Evolutionary conservation across 352 stramenopile species (phyloP).

Genomic region (Globisporangium carolinianum): DNA sequence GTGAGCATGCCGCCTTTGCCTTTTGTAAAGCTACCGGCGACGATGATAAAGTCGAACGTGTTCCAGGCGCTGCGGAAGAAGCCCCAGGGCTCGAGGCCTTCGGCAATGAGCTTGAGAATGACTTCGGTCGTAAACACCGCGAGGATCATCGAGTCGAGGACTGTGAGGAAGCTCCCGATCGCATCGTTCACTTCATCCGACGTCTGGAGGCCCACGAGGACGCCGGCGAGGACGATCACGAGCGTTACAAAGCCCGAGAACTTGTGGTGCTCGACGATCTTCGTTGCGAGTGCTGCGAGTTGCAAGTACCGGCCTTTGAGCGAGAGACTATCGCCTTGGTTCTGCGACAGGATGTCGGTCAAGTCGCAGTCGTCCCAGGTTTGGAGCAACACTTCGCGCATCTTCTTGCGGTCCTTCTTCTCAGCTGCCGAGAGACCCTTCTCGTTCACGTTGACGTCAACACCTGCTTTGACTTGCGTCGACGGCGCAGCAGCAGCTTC

Average conservation of each 20-base stretch:
- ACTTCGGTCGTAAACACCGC: slow-evolving; percentile 74
- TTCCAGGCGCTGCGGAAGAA: slow-evolving; percentile 78
- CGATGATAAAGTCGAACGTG: slow-evolving; percentile 82
- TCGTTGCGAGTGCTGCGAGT: slow-evolving; percentile 27
- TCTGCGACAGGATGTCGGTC: slow-evolving; percentile 49
- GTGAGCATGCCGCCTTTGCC: slow-evolving; percentile 73
- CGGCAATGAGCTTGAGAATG: slow-evolving; percentile 65
- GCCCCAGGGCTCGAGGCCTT: slow-evolving; percentile 70
- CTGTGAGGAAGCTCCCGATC: slow-evolving; percentile 34
- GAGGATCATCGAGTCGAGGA: slow-evolving; percentile 63
- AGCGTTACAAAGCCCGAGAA: slow-evolving; percentile 72
- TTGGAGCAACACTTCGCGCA: slow-evolving; percentile 66
- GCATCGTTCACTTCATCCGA: slow-evolving; percentile 40
- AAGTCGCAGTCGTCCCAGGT: slow-evolving; percentile 73
- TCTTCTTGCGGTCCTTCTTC: slow-evolving; percentile 58
- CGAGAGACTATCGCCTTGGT: slow-evolving; percentile 33
- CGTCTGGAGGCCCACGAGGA: slow-evolving; percentile 78
- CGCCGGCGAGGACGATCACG: slow-evolving; percentile 66
- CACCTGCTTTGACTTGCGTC: neutral
- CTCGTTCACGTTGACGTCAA: neutral
- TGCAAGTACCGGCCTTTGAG: slow-evolving; percentile 49
- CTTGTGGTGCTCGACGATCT: slow-evolving; percentile 45
- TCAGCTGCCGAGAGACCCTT: slow-evolving; percentile 50
- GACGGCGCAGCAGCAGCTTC: slow-evolving; percentile 4
- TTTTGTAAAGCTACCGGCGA: slow-evolving; percentile 60